Percentiles rank a stretch among this genome's conserved stretches.
Conservation (phyloP, 2,329 filamentous ascomycete genomes). For the Scleromitrula shiraiana region DNA sequence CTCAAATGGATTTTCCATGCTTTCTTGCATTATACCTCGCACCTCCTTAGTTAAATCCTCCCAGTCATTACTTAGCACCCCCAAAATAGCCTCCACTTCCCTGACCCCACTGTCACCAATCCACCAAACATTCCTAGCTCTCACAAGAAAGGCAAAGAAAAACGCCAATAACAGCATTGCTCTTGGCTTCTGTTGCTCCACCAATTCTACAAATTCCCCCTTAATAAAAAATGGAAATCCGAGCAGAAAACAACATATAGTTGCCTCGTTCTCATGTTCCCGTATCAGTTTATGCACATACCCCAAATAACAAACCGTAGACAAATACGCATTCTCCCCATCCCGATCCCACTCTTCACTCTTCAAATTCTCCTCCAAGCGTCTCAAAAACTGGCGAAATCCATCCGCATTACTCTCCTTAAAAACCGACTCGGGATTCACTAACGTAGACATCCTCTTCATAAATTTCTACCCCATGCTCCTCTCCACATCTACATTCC, state of each 20-base stretch:
- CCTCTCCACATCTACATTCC: neutral
- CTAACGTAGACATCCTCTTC: neutral
- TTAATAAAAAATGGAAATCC: slow-evolving; percentile 9
- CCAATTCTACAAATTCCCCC: slow-evolving; percentile 10
- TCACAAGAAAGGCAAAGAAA: slow-evolving; percentile 27
- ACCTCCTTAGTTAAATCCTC: neutral
- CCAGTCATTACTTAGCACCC: slow-evolving; percentile 2
- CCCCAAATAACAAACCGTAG: slow-evolving; percentile 9
- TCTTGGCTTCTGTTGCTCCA: slow-evolving; percentile 10
- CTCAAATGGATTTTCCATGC: no score
- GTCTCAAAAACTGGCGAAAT: neutral
- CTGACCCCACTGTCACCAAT: slow-evolving; percentile 14
- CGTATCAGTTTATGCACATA: slow-evolving; percentile 3
- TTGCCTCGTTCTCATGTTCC: neutral
- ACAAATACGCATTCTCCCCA: slow-evolving; percentile 10
- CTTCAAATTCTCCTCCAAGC: neutral
- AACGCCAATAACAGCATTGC: slow-evolving; percentile 20
- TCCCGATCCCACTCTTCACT: slow-evolving; percentile 16
- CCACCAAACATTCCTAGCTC: slow-evolving; percentile 29
- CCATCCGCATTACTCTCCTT: neutral
- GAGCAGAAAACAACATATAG: slow-evolving; percentile 5
- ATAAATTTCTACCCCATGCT: slow-evolving; percentile 8
- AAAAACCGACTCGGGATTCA: no score
- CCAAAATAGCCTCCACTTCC: slow-evolving; percentile 8
- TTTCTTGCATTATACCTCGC: neutral